These are phyloP conservation scores for Prinsepia uniflora DNA, from an alignment of 306 rosid species.

Conservation along the genomic window DNA sequence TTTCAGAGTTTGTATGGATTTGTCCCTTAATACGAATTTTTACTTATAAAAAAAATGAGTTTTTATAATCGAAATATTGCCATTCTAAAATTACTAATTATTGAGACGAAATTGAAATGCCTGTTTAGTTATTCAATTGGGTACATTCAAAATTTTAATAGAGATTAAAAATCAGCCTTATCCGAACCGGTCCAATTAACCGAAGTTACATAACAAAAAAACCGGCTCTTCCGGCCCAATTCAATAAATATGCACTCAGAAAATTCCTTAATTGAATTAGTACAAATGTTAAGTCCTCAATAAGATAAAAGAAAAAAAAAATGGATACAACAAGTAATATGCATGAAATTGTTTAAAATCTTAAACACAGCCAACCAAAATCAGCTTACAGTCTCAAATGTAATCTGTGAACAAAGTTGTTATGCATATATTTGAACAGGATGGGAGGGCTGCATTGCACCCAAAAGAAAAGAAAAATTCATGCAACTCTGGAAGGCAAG, in stretches of 20 bases:
- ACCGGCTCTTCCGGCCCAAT: background rate
- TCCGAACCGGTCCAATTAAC: too few species aligned
- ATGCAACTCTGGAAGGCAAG: conserved; percentile 2
- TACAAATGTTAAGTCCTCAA: background rate
- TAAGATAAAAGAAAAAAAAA: background rate
- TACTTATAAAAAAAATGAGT: too few species aligned
- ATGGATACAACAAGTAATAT: background rate
- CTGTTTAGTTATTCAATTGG: too few species aligned
- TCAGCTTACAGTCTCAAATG: conserved; percentile 20
- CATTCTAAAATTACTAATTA: too few species aligned
- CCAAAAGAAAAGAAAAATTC: background rate
- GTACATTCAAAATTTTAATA: too few species aligned
- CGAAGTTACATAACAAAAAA: too few species aligned
- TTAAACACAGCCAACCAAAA: conserved; percentile 13
- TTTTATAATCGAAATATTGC: too few species aligned
- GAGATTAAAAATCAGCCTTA: too few species aligned
- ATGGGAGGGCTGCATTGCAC: conserved; percentile 6
- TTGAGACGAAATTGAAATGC: too few species aligned
- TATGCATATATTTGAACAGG: conserved; percentile 16
- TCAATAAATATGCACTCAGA: background rate
- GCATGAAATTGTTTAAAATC: background rate
- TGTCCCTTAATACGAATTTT: too few species aligned
- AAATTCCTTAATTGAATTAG: conserved; percentile 2
- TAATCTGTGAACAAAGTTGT: conserved; percentile 16
- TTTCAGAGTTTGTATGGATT: too few species aligned